Conservation (phyloP, 768 basidiomycete genomes). For the Lentinula guzmanii region DNA sequence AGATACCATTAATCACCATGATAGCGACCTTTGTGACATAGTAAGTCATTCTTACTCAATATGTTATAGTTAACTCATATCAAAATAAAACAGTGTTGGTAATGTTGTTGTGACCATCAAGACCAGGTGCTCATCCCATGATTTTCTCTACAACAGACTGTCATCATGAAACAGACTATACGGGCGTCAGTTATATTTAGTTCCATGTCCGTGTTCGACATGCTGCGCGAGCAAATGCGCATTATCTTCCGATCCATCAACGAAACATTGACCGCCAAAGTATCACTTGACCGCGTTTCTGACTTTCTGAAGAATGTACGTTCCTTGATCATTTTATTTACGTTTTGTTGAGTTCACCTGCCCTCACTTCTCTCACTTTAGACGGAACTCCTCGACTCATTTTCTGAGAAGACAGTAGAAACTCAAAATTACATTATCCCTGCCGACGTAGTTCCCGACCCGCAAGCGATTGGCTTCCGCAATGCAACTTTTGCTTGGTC, state of each 20-base stretch:
- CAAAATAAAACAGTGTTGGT: not conserved
- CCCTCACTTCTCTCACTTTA: slow-evolving; percentile 7
- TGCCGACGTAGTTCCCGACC: slow-evolving; percentile 5
- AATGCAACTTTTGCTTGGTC: slow-evolving; percentile 57
- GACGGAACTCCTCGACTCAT: slow-evolving; percentile 45
- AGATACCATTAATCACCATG: slow-evolving; percentile 61
- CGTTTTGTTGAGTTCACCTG: not conserved
- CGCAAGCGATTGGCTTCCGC: slow-evolving; percentile 41
- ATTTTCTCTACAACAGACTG: slow-evolving; percentile 20
- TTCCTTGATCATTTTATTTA: not conserved
- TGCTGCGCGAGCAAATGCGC: slow-evolving; percentile 47
- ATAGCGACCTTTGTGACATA: slow-evolving; percentile 56
- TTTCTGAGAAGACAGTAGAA: slow-evolving; percentile 17
- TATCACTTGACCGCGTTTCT: slow-evolving; percentile 54
- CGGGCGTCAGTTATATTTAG: slow-evolving; percentile 42
- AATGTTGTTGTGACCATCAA: not conserved
- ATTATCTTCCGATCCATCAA: slow-evolving; percentile 25
- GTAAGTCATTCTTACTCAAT: slow-evolving; percentile 23
- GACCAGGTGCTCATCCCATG: not conserved
- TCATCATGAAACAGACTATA: slow-evolving; percentile 33
- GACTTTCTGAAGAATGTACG: slow-evolving; percentile 34
- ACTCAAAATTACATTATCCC: slow-evolving; percentile 8
- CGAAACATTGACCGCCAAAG: slow-evolving; percentile 36
- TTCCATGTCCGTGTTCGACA: slow-evolving; percentile 56
- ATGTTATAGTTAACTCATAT: not conserved